Base-by-base conservation (phyloP, 75 land plant genomes). In the Cupressus sempervirens region DNA sequence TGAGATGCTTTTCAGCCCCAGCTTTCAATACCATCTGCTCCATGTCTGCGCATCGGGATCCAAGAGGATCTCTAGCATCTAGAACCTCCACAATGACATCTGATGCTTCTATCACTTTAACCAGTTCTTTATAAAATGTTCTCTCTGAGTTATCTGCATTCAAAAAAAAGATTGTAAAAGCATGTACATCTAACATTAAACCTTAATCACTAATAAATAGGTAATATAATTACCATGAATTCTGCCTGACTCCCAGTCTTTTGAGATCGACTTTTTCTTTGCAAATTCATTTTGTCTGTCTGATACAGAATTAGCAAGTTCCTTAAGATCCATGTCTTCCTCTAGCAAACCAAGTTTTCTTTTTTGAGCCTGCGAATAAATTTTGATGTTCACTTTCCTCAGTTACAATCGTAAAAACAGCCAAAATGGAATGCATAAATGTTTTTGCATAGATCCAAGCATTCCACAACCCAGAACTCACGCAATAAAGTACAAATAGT, bases 21-120 rank as follows among this genome's bases (percentile, higher is more conserved):
- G 92, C 83, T 86, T 86, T 94, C 48, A 90, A 80, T 23, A 96
- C 98, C 93, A 97, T 90, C 82, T 89, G 92, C 81, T 96, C 99
- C 92, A 97, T 88, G 68, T 97, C 99, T 73, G 89, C 76, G 82
- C 98, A 97, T 38, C 99, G 94, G 36, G 93, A 93, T 43, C 99
- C 99, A 81, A 94, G 89, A 7, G 98, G 98, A 88, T 96, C 98
- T 36, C 98, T 90, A 20, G 98, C 98, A 91, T 96, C 98, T 79
- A 97, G 88, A 36, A 97, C 99, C 88, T 97, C 96, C 82, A 97
- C 82, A 70, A 97, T 93, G 12, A 97, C 99, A 94, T 97, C 99
- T 8, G 99, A 96, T 74, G 92, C 94, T 86, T 97, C 99, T 75
- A 97, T 91, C 23, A 96, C 98, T 86, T 96, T 95, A 53, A 90